Evolutionary conservation across 1,284 basidiomycete genomes (phyloP), one percentile per base, ranked within the genome.

Genomic region (Cutaneotrichosporon sp.): DNA sequence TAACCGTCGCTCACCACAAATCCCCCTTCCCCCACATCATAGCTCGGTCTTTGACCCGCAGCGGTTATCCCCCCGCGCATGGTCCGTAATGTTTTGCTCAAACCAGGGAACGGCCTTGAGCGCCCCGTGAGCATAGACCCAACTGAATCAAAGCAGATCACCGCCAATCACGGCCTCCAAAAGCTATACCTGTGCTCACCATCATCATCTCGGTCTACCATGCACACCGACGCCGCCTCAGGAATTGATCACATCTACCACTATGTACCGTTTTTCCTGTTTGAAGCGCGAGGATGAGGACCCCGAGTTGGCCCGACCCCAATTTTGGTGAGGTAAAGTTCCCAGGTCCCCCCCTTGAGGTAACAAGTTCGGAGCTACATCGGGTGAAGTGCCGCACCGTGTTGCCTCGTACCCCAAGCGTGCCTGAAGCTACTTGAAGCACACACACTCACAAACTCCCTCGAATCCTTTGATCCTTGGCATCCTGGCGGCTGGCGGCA

Each of bases 291-390:
- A 46, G 42, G 42, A 7, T n/a, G 16, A 3, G 18, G 18, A 18
- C 9, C 18, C 42, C 42, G 42, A 51, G 30, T 22, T 31, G 11
- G 21, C 49, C 49, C 22, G 16, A 26, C 49, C 22, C 49, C 49
- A 51, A 26, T 51, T 51, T 51, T 30, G 11, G 22, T 31, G 42
- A 18, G 18, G 16, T 7, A 1, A 46, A 4, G 18, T 7, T 46
- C 9, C 42, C 18, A 46, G 4, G 42, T 46, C 18, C 42, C 42
- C 4, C 16, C 16, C 18, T 4, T 16, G 38, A 40, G n/a, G 26
- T 5, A 36, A 36, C 34, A 36, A 13, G 11, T 13, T 56, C 55
- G 55, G 55, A 56, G 55, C 55, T 56, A 56, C 55, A 30, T 56
- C 55, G 55, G 55, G 26, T 38, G 11, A 56, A 56, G 36, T 11